phyloP scores from a whole-genome alignment of 2,329 filamentous ascomycete species.

The Aspergillus brunneoviolaceus region DNA sequence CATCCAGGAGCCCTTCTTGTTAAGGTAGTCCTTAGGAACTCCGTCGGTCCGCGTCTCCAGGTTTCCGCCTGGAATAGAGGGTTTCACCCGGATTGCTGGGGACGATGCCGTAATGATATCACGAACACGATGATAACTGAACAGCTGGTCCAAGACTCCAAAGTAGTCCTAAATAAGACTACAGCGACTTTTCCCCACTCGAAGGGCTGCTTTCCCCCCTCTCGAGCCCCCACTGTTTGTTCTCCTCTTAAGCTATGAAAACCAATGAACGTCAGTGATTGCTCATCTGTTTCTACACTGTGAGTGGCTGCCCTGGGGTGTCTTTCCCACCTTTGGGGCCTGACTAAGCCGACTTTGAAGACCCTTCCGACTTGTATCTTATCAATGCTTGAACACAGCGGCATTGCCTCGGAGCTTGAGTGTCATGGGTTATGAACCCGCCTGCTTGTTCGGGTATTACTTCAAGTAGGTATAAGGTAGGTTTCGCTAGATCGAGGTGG shows the following conservation, averaged over 20 bases:
- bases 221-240: neutral
- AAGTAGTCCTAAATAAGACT: neutral
- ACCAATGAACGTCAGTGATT: neutral
- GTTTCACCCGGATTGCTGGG: neutral
- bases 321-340: neutral
- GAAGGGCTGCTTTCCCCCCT: neutral
- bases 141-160: neutral
- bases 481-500: neutral
- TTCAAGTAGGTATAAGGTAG: neutral
- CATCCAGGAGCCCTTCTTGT: neutral
- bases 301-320: constrained; percentile 10
- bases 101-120: neutral
- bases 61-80: neutral
- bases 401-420: too few species aligned
- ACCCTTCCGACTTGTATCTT: neutral
- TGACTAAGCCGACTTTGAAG: neutral
- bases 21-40: neutral
- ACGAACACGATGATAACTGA: neutral
- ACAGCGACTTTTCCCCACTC: neutral
- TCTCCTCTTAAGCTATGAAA: neutral
- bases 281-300: constrained; percentile 16
- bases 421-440: neutral
- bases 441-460: neutral
- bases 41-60: neutral
- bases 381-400: neutral